phyloP scores from a whole-genome alignment of 208 protist species.

The Angomonas deanei region DNA sequence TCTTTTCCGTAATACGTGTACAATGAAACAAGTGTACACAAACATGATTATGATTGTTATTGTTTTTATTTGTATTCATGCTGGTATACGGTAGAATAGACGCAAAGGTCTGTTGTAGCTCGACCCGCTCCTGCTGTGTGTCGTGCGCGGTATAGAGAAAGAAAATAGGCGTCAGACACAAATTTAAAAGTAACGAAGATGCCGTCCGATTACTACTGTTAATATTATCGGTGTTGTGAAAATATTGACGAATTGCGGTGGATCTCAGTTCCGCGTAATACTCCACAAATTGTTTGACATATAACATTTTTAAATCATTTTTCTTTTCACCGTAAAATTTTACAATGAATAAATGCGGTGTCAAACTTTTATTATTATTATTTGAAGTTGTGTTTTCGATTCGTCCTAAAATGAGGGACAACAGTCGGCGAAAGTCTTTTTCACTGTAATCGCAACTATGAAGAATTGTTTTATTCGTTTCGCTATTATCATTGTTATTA shows the following conservation, averaged over 20 bases:
- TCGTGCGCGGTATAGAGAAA: conserved; percentile 85
- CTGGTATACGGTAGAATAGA: conserved; percentile 14
- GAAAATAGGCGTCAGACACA: conserved; percentile 51
- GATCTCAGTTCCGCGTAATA: conserved; percentile 39
- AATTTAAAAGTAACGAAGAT: neutral
- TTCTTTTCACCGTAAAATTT: conserved; percentile 77
- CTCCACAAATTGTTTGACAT: conserved; percentile 44
- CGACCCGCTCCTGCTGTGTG: conserved; percentile 76
- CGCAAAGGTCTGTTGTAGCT: conserved; percentile 38
- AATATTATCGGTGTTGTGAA: neutral
- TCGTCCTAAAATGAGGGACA: neutral
- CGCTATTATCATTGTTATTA: too few species aligned
- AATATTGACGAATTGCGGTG: neutral
- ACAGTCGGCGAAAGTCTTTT: neutral
- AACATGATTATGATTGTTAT: too few species aligned
- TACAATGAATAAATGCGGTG: conserved; percentile 13
- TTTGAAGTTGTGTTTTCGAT: neutral
- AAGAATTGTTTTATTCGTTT: conserved; percentile 1
- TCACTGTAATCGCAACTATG: neutral
- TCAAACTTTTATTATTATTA: neutral
- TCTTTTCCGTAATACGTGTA: conserved; percentile 63
- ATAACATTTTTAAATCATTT: conserved; percentile 1
- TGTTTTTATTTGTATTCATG: too few species aligned
- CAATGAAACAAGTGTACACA: conserved; percentile 62
- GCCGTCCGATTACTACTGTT: too few species aligned